Base-by-base conservation (phyloP, 306 rosid species). In the Citrullus amarus region DNA sequence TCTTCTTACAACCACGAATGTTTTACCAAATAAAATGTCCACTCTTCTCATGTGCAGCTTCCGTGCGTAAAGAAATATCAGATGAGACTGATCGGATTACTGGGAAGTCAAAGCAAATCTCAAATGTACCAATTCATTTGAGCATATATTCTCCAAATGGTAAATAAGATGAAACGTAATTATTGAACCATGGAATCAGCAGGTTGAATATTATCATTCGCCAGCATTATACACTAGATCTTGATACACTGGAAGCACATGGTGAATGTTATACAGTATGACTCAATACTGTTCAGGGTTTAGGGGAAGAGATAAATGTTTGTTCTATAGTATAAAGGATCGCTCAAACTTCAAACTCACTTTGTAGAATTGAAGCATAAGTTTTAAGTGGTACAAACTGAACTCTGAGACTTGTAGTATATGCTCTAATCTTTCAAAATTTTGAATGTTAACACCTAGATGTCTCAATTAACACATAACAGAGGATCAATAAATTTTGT, bases 81-180 rank as follows among this genome's bases (percentile, higher is more conserved):
- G 98, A 95, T 77, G 99, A 95, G 87, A 95, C 99, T 46, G 99
- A 95, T 85, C 97, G 99, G 58, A 90, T 95, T 71, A 95, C 97
- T 77, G 99, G 99, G 85, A 88, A 87, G 91, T 15, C 93, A 75
- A 95, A 95, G 81, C 96, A 90, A 72, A 95, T 95, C 79, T 95
- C 99, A 18, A 91, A 95, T 51, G 20, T 90, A 83, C 99, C 99
- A 70, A 95, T 95, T 86, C 99, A 95, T 4, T 94, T 95, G 82
- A 95, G 99, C 91, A 95, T 95, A 80, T 92, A 95, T 86, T 95
- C 99, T 81, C 98, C 99, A 79, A 84, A 91, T 86, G 99, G 99
- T 95, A 79, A 81, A 91, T 86, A 73, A 74, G 75, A 86, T 30
- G 60, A 11, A 68, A 28, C 9, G 32, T 71, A 28, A 71, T 22